Percentiles rank a stretch among this genome's conserved stretches.
phyloP scores from a whole-genome alignment of 495 filamentous ascomycete species.

The Astrothelium subdiscretum region DNA sequence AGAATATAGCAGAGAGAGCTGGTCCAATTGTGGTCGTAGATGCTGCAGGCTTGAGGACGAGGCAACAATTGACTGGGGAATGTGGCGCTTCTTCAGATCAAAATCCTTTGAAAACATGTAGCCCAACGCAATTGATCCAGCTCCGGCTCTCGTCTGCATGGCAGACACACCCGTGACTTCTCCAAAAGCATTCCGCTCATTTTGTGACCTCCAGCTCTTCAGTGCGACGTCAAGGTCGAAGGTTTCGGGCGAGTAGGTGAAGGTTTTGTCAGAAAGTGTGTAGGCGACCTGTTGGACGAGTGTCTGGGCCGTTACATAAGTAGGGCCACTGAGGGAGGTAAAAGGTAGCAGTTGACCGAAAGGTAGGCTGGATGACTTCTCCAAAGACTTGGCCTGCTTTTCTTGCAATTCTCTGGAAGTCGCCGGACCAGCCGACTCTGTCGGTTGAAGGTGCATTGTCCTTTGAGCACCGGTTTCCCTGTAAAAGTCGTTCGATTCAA shows the following conservation, averaged over 20 bases:
- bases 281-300: conserved; percentile 95
- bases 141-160: conserved; percentile 79
- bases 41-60: conserved; percentile 69
- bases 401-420: conserved; percentile 8
- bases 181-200: conserved; percentile 68
- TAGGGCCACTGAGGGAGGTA: conserved; percentile 68
- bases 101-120: conserved; percentile 97
- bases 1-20: conserved; percentile 77
- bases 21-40: conserved; percentile 75
- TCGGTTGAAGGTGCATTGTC: conserved; percentile 18
- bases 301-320: conserved; percentile 81
- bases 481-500: neutral
- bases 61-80: conserved; percentile 82
- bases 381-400: conserved; percentile 16
- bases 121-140: conserved; percentile 82
- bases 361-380: conserved; percentile 44
- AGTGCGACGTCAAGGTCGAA: conserved; percentile 80
- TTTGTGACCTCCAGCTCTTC: conserved; percentile 55
- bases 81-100: conserved; percentile 75
- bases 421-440: conserved; percentile 19
- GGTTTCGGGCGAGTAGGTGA: conserved; percentile 86
- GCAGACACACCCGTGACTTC: conserved; percentile 63
- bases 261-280: conserved; percentile 86
- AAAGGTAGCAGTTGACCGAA: conserved; percentile 48
- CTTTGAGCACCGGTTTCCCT: neutral